These are phyloP conservation scores for Fragilaria radians DNA, from an alignment of 108 stramenopile genomes.

Conservation along the genomic window DNA sequence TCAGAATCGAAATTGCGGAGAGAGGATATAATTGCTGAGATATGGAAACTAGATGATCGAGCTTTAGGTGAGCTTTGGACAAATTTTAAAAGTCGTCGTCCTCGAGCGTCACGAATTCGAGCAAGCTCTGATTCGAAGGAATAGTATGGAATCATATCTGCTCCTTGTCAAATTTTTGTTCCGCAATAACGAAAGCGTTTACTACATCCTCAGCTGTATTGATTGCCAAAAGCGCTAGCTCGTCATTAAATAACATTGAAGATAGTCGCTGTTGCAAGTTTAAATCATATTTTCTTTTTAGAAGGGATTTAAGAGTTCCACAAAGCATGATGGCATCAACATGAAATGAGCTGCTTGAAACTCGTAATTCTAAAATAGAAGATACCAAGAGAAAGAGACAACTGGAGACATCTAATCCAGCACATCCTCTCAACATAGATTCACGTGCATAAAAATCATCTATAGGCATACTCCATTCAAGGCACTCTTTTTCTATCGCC, in stretches of 20 bases:
- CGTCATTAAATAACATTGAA: not conserved
- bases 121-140: no score
- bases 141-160: no score
- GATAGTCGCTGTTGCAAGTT: not conserved
- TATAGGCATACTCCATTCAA: constrained; percentile 30
- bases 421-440: constrained; percentile 75
- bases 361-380: not conserved
- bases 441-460: constrained; percentile 41
- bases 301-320: not conserved
- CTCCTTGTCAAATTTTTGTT: no score
- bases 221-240: not conserved
- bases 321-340: not conserved
- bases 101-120: not conserved
- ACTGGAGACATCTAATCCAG: constrained; percentile 58
- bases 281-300: not conserved
- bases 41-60: constrained; percentile 28
- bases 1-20: constrained; percentile 6
- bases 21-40: constrained; percentile 26
- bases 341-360: not conserved
- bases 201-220: not conserved
- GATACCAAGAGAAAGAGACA: constrained; percentile 27
- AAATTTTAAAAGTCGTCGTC: constrained; percentile 11
- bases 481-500: constrained; percentile 50
- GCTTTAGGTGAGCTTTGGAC: constrained; percentile 30
- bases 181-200: no score